Conservation (phyloP, 495 filamentous ascomycete species). For the Corynascus novoguineensis region DNA sequence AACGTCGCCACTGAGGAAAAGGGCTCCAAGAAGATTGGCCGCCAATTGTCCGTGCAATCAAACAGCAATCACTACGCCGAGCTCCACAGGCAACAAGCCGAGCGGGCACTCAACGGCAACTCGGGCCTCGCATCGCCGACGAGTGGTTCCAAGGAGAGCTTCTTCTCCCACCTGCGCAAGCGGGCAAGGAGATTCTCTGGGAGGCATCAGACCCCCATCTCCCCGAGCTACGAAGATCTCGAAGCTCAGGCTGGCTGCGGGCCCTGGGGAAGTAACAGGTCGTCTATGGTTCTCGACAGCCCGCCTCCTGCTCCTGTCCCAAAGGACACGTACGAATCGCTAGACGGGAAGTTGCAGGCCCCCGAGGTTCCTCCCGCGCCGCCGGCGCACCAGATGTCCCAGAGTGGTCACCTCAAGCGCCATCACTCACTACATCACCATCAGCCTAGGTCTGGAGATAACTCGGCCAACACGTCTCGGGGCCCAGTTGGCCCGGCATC, state of each 20-base stretch:
- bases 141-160: slow-evolving; percentile 78
- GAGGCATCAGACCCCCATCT: slow-evolving; percentile 69
- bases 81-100: slow-evolving; percentile 82
- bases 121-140: slow-evolving; percentile 58
- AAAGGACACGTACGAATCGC: slow-evolving; percentile 56
- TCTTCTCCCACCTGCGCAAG: slow-evolving; percentile 96
- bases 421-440: slow-evolving; percentile 74
- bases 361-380: slow-evolving; percentile 54
- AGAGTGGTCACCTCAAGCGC: slow-evolving; percentile 51
- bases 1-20: slow-evolving; percentile 57
- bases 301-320: slow-evolving; percentile 47
- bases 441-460: slow-evolving; percentile 60
- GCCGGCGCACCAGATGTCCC: slow-evolving; percentile 49
- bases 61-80: slow-evolving; percentile 83
- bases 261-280: slow-evolving; percentile 78
- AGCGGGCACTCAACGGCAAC: slow-evolving; percentile 82
- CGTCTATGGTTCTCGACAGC: slow-evolving; percentile 73
- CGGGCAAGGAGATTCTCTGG: slow-evolving; percentile 89
- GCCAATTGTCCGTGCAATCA: slow-evolving; percentile 95
- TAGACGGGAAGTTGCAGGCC: slow-evolving; percentile 72
- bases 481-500: slow-evolving; percentile 60
- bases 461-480: slow-evolving; percentile 49
- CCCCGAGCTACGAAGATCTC: slow-evolving; percentile 72
- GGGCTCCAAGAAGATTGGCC: slow-evolving; percentile 83
- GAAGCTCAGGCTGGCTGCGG: slow-evolving; percentile 89